These are phyloP conservation scores for Pleoardoris graminearum DNA, from an alignment of 2,329 filamentous ascomycete genomes.

Conservation along the genomic window DNA sequence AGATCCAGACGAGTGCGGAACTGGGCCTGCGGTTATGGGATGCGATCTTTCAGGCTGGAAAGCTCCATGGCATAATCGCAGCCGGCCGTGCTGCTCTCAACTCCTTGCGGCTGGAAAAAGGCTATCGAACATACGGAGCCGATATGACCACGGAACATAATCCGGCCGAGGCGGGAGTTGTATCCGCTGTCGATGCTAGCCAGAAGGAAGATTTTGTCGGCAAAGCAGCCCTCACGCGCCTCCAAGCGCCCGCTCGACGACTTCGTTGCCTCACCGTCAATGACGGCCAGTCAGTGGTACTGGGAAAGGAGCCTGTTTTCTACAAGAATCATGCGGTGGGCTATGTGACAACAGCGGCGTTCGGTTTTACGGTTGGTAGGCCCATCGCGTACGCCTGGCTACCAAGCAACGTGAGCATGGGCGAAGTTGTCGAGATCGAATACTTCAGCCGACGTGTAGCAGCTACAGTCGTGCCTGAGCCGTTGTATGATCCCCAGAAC, in stretches of 20 bases:
- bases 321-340: constrained; percentile 53
- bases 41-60: constrained; percentile 58
- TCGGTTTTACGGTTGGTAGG: constrained; percentile 62
- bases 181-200: constrained; percentile 52
- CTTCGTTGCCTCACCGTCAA: constrained; percentile 59
- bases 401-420: constrained; percentile 52
- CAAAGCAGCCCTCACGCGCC: constrained; percentile 52
- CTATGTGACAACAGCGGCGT: constrained; percentile 64
- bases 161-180: constrained; percentile 62
- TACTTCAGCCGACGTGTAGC: constrained; percentile 61
- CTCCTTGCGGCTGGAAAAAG: constrained; percentile 62
- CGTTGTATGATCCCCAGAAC: constrained; percentile 52
- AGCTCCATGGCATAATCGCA: constrained; percentile 59
- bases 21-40: constrained; percentile 64
- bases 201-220: constrained; percentile 58
- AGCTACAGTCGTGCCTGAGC: constrained; percentile 59
- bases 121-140: constrained; percentile 59
- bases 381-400: constrained; percentile 64
- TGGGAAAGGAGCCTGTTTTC: constrained; percentile 67
- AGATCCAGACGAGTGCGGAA: constrained; percentile 64
- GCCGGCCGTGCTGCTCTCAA: constrained; percentile 63
- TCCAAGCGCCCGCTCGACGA: constrained; percentile 38
- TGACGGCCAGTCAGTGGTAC: constrained; percentile 59
- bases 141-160: constrained; percentile 66
- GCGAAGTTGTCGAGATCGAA: constrained; percentile 60